Evolutionary conservation across 106 monocot species (phyloP).

Genomic region (Vanilla planifolia): DNA sequence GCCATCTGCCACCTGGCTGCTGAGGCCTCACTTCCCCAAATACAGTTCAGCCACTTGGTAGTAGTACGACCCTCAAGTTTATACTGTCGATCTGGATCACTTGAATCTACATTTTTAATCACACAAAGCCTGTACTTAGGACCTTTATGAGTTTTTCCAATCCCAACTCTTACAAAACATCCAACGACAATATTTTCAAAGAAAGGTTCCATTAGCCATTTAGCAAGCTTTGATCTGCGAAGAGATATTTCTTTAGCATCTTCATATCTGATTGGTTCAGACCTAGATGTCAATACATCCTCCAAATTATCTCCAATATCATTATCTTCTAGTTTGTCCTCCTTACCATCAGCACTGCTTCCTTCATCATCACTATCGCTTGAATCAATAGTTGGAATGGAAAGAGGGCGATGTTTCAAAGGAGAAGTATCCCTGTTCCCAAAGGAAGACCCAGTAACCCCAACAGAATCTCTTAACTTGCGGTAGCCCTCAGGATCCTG

Average conservation of each 20-base stretch:
- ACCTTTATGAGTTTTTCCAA: conserved; percentile 59
- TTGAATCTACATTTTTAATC: conserved; percentile 76
- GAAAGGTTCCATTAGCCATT: conserved; percentile 95
- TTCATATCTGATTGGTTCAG: conserved; percentile 50
- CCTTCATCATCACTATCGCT: conserved; percentile 48
- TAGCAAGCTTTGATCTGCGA: conserved; percentile 70
- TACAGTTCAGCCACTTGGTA: conserved; percentile 66
- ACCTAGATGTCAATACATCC: conserved; percentile 39
- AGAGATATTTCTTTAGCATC: conserved; percentile 77
- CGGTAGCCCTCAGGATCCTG: conserved; percentile 66
- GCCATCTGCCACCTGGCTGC: conserved; percentile 90
- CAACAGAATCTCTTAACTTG: conserved; percentile 27
- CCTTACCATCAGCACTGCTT: conserved; percentile 22
- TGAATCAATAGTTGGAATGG: conserved; percentile 39
- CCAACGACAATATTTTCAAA: conserved; percentile 80
- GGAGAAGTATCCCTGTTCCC: conserved; percentile 31
- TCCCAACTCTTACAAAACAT: conserved; percentile 80
- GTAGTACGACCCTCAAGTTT: conserved; percentile 68
- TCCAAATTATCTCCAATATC: conserved; percentile 50
- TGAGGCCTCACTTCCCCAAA: conserved; percentile 61
- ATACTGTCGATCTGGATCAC: conserved; percentile 58
- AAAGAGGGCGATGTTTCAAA: conserved; percentile 22
- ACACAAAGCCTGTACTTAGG: conserved; percentile 59
- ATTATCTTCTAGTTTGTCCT: conserved; percentile 21
- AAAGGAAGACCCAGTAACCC: conserved; percentile 5